Evolutionary conservation across 148 eudicot species (phyloP), one percentile per base, ranked within the genome.

Genomic region (Spergularia bocconei): DNA sequence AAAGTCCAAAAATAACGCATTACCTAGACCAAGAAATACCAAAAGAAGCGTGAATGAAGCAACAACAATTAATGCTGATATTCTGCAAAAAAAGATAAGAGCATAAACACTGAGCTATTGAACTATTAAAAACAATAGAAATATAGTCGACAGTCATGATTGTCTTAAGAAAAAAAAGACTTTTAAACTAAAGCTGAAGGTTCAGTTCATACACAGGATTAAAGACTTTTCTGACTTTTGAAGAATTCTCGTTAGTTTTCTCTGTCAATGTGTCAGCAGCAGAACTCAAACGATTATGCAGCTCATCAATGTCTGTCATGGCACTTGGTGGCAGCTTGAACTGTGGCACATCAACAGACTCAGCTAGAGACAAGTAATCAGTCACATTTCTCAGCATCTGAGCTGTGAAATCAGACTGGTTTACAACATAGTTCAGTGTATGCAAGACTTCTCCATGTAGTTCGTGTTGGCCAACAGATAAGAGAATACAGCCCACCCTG

Each of bases 361-460:
- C 91, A 47, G 96, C 98, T 17, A 91, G 83, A 69, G 86, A 80
- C 68, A 95, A 76, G 84, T 89, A 92, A 56, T 83, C 88, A 1
- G 97, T 92, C 74, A 95, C 94, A 77, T 95, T 95, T 80, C 82
- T 86, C 21, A 92, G 88, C 67, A 88, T 92, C 75, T 92, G 84
- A 71, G 86, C 90, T 0, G 94, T 92, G 87, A 82, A 91, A 72
- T 92, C 97, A 4, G 99, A 95, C 79, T 92, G 99, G 77, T 89
- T 91, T 17, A 95, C 97, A n/a, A 92, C 97, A 72, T 86, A 92
- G 25, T 92, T 81, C 75, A 95, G 74, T 52, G 97, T 95, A 72
- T 85, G 76, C 81, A 91, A 74, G 67, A 88, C 87, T 86, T 92
- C 99, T 29, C 71, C 74, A 68, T 89, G 91, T 82, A 95, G 90